phyloP scores from a whole-genome alignment of 1,284 basidiomycete species.

The Leccinum subrobustum region DNA sequence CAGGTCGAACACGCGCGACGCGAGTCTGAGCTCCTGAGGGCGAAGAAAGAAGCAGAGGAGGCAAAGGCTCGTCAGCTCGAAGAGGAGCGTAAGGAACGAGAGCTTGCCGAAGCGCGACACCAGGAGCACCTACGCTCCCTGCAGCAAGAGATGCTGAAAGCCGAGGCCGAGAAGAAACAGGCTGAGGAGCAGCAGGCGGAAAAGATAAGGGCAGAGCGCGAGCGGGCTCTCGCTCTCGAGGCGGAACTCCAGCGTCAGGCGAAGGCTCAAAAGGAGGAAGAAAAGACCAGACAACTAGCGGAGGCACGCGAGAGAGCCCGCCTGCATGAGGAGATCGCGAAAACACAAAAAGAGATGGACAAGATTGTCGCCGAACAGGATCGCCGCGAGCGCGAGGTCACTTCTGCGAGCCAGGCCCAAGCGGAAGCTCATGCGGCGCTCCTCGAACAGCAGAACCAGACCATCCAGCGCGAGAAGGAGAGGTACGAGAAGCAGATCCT shows the following conservation, averaged over 20 bases:
- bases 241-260: slow-evolving; percentile 28
- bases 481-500: slow-evolving; percentile 23
- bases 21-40: slow-evolving; percentile 27
- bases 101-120: slow-evolving; percentile 31
- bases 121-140: slow-evolving; percentile 30
- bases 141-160: slow-evolving; percentile 28
- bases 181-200: slow-evolving; percentile 26
- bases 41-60: slow-evolving; percentile 26
- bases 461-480: slow-evolving; percentile 28
- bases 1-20: slow-evolving; percentile 30
- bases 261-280: slow-evolving; percentile 29
- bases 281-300: slow-evolving; percentile 18
- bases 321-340: slow-evolving; percentile 31
- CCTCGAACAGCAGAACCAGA: slow-evolving; percentile 26
- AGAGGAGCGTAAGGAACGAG: slow-evolving; percentile 31
- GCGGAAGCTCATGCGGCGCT: slow-evolving; percentile 27
- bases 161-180: slow-evolving; percentile 27
- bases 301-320: slow-evolving; percentile 30
- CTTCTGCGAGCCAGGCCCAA: slow-evolving; percentile 25
- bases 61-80: slow-evolving; percentile 28
- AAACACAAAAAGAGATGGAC: slow-evolving; percentile 28
- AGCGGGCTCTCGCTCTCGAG: slow-evolving; percentile 33
- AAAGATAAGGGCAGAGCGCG: slow-evolving; percentile 29
- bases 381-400: slow-evolving; percentile 28
- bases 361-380: slow-evolving; percentile 25